A percentile compares a stretch with the other conserved stretches of the same genome.
Evolutionary conservation across 192 early-diverging fungal species (phyloP).

Genomic region (Linnemannia elongata): DNA sequence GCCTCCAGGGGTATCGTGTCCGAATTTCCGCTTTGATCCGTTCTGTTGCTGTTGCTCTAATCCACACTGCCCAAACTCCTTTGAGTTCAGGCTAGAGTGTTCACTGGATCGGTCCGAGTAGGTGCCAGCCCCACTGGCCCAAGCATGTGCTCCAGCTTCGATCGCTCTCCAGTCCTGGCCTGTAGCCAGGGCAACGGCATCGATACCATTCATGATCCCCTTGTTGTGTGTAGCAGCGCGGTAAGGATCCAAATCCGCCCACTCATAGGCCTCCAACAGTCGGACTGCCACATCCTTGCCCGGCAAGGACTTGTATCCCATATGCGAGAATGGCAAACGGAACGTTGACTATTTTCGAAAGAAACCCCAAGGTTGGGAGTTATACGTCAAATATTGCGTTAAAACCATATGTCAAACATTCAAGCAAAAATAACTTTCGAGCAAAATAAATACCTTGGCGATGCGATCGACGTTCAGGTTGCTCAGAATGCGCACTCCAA

Average conservation of each 20-base stretch:
- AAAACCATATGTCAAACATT: too few relatives aligned
- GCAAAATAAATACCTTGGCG: constrained; percentile 60
- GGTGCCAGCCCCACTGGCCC: constrained; percentile 63
- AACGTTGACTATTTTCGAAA: constrained; percentile 60
- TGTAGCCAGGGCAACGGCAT: constrained; percentile 80
- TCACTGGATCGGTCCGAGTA: constrained; percentile 33
- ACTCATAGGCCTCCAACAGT: constrained; percentile 78
- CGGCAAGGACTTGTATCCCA: constrained; percentile 74
- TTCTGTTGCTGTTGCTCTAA: background rate
- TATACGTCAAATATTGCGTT: too few relatives aligned
- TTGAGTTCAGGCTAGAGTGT: background rate
- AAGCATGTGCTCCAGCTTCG: constrained; percentile 80
- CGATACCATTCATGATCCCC: constrained; percentile 88
- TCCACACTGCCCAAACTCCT: background rate
- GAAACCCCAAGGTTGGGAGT: background rate
- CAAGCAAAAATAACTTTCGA: background rate
- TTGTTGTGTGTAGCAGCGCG: constrained; percentile 85
- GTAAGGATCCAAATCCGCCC: constrained; percentile 78
- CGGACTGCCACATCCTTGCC: constrained; percentile 74
- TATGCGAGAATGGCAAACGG: constrained; percentile 68
- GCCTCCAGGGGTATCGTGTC: background rate
- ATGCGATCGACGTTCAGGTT: constrained; percentile 77
- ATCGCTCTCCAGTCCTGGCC: constrained; percentile 87
- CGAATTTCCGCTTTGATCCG: constrained; percentile 37
- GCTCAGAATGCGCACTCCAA: constrained; percentile 77